Evolutionary conservation across 2,329 filamentous ascomycete species (phyloP), one percentile per base, ranked within the genome.

Genomic region (Teratosphaeria destructans): DNA sequence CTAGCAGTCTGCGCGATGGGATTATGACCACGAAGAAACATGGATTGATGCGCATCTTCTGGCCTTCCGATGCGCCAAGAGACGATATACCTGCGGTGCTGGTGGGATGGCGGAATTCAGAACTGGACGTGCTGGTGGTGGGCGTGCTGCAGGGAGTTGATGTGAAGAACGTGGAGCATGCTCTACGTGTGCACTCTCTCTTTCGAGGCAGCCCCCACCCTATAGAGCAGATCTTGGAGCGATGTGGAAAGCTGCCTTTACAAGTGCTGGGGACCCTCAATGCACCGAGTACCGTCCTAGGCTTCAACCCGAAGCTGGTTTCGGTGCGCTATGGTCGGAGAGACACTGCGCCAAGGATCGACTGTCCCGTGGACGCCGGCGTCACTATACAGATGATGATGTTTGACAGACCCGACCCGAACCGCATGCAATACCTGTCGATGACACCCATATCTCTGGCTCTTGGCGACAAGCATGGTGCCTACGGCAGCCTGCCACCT

Each of bases 11-110:
- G 39, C 56, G 61, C 59, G 68, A 81, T 84, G 81, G 76, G 79
- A 84, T 80, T 74, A 86, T 86, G 83, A 79, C 83, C 74, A 78
- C 79, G 55, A 43, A 76, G 69, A 82, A 94, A 89, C 67, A 73
- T 73, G 92, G 89, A 71, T 81, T 97, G 79, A 90, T 97, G 86
- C 90, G 94, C 80, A 86, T 99, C 78, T 97, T 99, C 79, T 99
- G 94, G 94, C 95, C 94, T 70, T 88, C 88, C 70, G 92, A 81
- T 77, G 85, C 90, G 70, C 81, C 83, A 58, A 82, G 81, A 74
- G 88, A 86, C 59, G 83, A 85, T 66, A 80, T 83, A 60, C 84
- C 90, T 52, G 94, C 93, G 53, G 89, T 96, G 62, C 85, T 99
- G 64, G 89, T 99, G 54, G 94, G 94, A 70, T 99, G 93, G 90